Evolutionary conservation across 2,329 filamentous ascomycete species (phyloP).

Genomic region (Microthyrium microscopicum): DNA sequence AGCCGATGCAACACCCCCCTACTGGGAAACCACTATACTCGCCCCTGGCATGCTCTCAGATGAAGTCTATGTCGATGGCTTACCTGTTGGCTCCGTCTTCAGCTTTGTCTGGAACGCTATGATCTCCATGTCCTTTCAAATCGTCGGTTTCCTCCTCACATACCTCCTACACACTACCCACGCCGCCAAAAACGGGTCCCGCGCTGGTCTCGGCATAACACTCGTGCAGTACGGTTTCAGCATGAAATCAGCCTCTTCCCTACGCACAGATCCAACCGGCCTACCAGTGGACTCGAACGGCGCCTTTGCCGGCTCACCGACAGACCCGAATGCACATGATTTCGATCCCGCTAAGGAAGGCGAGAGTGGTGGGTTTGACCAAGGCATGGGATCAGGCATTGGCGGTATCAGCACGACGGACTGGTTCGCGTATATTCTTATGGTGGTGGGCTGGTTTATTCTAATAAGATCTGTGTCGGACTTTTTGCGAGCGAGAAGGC

Average conservation of each 20-base stretch:
- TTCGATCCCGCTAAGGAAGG: constrained; percentile 61
- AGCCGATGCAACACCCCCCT: constrained; percentile 86
- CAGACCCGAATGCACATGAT: constrained; percentile 77
- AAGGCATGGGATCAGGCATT: constrained; percentile 21
- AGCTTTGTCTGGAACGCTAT: constrained; percentile 85
- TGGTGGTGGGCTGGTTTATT: constrained; percentile 98
- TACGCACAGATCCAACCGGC: constrained; percentile 9
- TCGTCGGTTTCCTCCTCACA: constrained; percentile 92
- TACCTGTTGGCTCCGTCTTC: constrained; percentile 79
- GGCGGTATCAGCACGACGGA: constrained; percentile 56
- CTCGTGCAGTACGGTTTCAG: constrained; percentile 94
- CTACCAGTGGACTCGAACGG: constrained; percentile 27
- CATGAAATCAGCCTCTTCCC: constrained; percentile 50
- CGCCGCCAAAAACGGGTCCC: constrained; percentile 92
- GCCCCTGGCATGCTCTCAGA: constrained; percentile 82
- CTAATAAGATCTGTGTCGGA: constrained; percentile 86
- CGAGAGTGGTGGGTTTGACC: constrained; percentile 20
- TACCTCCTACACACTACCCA: constrained; percentile 97
- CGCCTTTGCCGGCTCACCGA: constrained; percentile 45
- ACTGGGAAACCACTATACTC: constrained; percentile 97
- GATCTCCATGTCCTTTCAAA: constrained; percentile 94
- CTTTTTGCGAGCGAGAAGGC: constrained; percentile 70
- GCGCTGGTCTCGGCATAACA: constrained; percentile 84
- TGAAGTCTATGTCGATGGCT: constrained; percentile 92
- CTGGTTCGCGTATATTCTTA: constrained; percentile 81